These are phyloP conservation scores for Tricholoma hemisulphureum DNA, from an alignment of 768 basidiomycete genomes.

Conservation along the genomic window DNA sequence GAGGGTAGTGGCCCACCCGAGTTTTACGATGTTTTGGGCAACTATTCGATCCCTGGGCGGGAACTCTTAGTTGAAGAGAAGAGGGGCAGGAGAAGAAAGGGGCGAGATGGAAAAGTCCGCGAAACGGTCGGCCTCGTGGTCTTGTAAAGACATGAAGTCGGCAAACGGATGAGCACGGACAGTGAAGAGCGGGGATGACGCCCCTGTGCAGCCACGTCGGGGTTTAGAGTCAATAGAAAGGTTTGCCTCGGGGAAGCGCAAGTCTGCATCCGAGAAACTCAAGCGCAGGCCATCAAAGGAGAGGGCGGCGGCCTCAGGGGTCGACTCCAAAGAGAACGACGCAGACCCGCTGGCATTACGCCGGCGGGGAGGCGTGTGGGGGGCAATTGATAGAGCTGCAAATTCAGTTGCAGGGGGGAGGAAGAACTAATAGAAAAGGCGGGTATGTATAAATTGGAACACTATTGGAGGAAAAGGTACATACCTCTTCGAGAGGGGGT, in stretches of 20 bases:
- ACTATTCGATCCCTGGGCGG: neutral
- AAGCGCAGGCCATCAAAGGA: conserved; percentile 40
- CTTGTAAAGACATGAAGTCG: conserved; percentile 15
- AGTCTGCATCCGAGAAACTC: conserved; percentile 29
- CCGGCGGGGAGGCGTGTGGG: conserved; percentile 47
- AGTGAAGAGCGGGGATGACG: conserved; percentile 13
- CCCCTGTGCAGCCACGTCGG: conserved; percentile 6
- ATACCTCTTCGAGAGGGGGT: conserved; percentile 37
- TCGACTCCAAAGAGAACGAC: conserved; percentile 57
- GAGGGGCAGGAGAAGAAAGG: conserved; percentile 42
- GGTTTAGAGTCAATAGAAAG: conserved; percentile 9
- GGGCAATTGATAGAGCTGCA: conserved; percentile 55
- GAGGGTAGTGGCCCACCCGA: conserved; percentile 5
- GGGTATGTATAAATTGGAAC: neutral
- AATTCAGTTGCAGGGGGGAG: conserved; percentile 44
- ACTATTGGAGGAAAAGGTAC: conserved; percentile 15
- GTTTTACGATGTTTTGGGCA: conserved; percentile 4
- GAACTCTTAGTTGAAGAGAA: conserved; percentile 47
- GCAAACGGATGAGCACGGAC: conserved; percentile 11
- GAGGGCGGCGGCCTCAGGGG: conserved; percentile 43
- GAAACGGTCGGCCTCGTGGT: conserved; percentile 17
- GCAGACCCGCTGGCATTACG: conserved; percentile 45
- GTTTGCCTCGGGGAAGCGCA: conserved; percentile 4
- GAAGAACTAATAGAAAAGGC: conserved; percentile 16
- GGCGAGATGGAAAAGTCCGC: conserved; percentile 31